phyloP scores from a whole-genome alignment of 768 basidiomycete genomes.

The Fomitopsis serialis region DNA sequence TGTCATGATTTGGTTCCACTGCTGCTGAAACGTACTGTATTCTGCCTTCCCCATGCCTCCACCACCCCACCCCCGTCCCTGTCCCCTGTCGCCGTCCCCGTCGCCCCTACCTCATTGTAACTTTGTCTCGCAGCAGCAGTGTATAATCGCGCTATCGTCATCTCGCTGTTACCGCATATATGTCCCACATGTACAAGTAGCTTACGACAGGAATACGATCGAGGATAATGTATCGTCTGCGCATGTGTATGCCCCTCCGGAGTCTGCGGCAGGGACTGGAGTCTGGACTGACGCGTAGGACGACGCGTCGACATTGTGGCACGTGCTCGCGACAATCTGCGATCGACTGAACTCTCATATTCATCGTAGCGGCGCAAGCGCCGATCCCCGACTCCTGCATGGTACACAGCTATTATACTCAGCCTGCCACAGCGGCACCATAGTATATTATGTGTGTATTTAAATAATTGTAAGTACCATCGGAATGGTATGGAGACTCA shows the following conservation, averaged over 20 bases:
- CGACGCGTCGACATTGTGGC: not conserved
- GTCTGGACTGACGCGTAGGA: not conserved
- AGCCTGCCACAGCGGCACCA: too few relatives aligned
- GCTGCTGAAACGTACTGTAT: slow-evolving; percentile 2
- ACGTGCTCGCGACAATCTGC: not conserved
- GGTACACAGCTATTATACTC: too few relatives aligned
- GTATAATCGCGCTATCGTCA: slow-evolving; percentile 23
- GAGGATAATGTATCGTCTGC: slow-evolving; percentile 14
- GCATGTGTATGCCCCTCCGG: not conserved
- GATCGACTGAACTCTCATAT: too few relatives aligned
- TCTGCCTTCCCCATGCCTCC: not conserved
- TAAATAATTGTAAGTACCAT: too few relatives aligned
- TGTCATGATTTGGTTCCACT: not conserved
- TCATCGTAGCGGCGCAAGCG: too few relatives aligned
- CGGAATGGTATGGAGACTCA: too few relatives aligned
- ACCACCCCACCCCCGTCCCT: slow-evolving; percentile 1
- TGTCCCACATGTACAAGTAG: slow-evolving; percentile 18
- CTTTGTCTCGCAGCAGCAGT: slow-evolving; percentile 7
- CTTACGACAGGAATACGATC: slow-evolving; percentile 19
- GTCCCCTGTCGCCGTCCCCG: not conserved
- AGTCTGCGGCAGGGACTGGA: too few relatives aligned
- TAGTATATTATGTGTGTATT: too few relatives aligned
- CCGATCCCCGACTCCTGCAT: too few relatives aligned
- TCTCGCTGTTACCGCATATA: slow-evolving; percentile 22
- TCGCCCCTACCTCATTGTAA: slow-evolving; percentile 10